phyloP scores from a whole-genome alignment of 139 green algal genomes.

The Monoraphidium neglectum region DNA sequence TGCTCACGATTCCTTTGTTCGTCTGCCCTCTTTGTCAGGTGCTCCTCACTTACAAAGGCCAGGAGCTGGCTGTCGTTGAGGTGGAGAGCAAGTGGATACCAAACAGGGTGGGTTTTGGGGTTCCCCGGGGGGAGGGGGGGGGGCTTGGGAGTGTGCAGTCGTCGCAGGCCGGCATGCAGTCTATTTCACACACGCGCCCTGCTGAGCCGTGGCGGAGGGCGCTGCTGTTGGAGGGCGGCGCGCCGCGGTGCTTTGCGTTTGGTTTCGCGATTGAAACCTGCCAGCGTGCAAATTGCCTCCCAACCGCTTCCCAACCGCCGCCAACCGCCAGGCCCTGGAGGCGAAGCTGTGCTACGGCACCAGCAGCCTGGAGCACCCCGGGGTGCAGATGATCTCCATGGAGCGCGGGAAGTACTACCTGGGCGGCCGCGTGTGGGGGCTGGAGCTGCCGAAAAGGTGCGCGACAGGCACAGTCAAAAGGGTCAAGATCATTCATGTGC shows the following conservation, averaged over 20 bases:
- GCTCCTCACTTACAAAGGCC: constrained; percentile 86
- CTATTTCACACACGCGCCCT: too few species aligned
- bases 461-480: too few species aligned
- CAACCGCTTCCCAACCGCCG: constrained; percentile 53
- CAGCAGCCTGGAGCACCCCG: constrained; percentile 91
- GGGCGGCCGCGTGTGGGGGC: constrained; percentile 54
- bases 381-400: constrained; percentile 90
- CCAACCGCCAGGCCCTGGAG: constrained; percentile 39
- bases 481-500: too few species aligned
- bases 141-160: too few species aligned
- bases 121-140: too few species aligned
- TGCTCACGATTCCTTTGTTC: neutral
- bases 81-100: constrained; percentile 70
- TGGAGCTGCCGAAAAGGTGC: constrained; percentile 63
- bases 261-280: too few species aligned
- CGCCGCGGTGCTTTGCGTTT: too few species aligned
- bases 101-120: constrained; percentile 56
- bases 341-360: constrained; percentile 86
- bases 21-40: constrained; percentile 39
- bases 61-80: constrained; percentile 79
- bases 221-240: too few species aligned
- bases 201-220: too few species aligned
- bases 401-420: constrained; percentile 88
- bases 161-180: too few species aligned
- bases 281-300: constrained; percentile 85